These are phyloP conservation scores for Cymodocea nodosa DNA, from an alignment of 116 monocot species.

Conservation along the genomic window DNA sequence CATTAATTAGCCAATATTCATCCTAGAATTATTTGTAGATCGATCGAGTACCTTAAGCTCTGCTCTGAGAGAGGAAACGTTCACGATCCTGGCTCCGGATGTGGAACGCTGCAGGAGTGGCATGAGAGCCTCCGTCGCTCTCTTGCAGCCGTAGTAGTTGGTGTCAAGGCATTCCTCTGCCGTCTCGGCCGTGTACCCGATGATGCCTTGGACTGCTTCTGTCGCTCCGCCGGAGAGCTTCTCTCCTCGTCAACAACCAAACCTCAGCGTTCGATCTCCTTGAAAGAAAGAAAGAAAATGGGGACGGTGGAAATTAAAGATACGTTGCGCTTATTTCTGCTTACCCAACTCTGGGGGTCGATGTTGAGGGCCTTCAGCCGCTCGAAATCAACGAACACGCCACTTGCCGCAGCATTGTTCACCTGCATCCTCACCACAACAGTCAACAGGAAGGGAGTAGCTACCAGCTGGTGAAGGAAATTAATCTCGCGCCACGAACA, in stretches of 20 bases:
- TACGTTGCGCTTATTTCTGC: not conserved
- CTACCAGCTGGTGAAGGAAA: not conserved
- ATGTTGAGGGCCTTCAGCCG: constrained; percentile 50
- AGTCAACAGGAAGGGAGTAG: not conserved
- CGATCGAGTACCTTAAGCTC: constrained; percentile 28
- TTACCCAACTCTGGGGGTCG: constrained; percentile 44
- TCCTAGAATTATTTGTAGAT: not conserved
- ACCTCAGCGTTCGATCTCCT: not conserved
- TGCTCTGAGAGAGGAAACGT: constrained; percentile 55
- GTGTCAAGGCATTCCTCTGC: constrained; percentile 52
- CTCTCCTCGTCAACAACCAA: too few relatives aligned
- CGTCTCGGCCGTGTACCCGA: constrained; percentile 27
- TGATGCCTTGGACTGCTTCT: constrained; percentile 28
- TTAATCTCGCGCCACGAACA: too few relatives aligned
- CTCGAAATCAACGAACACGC: constrained; percentile 36
- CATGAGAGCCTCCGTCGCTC: constrained; percentile 52
- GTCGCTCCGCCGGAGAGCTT: constrained; percentile 57
- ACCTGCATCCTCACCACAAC: constrained; percentile 26
- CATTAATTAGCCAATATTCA: too few relatives aligned
- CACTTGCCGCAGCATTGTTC: constrained; percentile 53
- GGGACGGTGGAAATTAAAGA: not conserved
- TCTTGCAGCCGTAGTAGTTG: constrained; percentile 51
- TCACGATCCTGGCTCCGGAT: constrained; percentile 40
- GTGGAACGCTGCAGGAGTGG: constrained; percentile 45
- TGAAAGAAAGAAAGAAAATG: not conserved